Evolutionary conservation across 805 yeast species (phyloP).

Genomic region (Metahyphopichia silvanorum): DNA sequence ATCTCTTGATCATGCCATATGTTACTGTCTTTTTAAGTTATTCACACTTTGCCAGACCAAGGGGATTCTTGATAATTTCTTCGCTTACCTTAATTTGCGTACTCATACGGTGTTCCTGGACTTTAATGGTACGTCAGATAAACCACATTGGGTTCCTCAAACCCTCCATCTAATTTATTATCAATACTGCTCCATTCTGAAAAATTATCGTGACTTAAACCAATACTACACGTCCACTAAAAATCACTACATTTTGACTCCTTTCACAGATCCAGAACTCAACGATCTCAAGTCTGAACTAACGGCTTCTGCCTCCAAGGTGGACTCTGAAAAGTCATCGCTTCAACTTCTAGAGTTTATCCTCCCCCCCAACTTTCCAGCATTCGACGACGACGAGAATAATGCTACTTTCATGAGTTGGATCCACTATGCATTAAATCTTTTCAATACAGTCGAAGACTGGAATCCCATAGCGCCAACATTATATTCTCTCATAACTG

Average conservation of each 20-base stretch:
- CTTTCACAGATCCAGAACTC: conserved; percentile 1
- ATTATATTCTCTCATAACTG: conserved; percentile 29
- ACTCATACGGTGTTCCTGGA: conserved; percentile 4
- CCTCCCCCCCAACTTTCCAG: neutral
- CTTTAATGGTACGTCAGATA: too few species aligned
- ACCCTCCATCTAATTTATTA: conserved; percentile 16
- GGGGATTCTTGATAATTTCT: conserved; percentile 15
- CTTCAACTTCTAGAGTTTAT: neutral
- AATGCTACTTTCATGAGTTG: conserved; percentile 12
- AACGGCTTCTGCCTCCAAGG: neutral
- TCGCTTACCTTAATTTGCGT: conserved; percentile 13
- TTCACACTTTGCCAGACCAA: conserved; percentile 20
- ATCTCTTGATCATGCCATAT: conserved; percentile 8
- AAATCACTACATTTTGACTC: conserved; percentile 6
- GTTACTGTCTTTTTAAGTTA: conserved; percentile 20
- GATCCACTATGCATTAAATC: conserved; percentile 15
- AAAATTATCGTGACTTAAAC: conserved; percentile 7
- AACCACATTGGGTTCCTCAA: too few species aligned
- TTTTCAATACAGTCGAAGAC: conserved; percentile 6
- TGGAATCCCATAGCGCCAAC: too few species aligned
- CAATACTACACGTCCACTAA: neutral
- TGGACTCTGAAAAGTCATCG: too few species aligned
- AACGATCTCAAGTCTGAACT: neutral
- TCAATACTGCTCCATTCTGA: conserved; percentile 8
- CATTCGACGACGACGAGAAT: neutral